A percentile compares a stretch with the other conserved stretches of the same genome.
phyloP scores from a whole-genome alignment of 306 rosid genomes.

The Ochetophila trinervis region DNA sequence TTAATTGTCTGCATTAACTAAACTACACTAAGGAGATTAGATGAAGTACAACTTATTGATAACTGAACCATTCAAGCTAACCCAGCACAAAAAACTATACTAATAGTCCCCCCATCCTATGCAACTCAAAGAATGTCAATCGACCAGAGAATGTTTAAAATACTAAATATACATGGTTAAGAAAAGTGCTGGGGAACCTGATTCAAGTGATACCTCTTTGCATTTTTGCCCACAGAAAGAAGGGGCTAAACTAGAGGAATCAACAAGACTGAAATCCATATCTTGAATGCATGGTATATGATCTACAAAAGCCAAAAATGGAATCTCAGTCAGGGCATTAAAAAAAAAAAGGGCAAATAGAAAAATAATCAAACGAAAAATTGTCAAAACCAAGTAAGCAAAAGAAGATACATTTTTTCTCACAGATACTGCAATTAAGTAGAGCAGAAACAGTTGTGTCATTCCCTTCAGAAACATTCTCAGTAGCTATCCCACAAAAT shows the following conservation, averaged over 20 bases:
- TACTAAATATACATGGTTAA: background rate
- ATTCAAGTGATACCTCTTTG: constrained; percentile 63
- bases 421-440: constrained; percentile 67
- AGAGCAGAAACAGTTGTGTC: constrained; percentile 31
- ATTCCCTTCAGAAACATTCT: constrained; percentile 36
- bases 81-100: background rate
- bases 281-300: constrained; percentile 62
- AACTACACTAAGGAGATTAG: background rate
- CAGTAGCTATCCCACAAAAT: constrained; percentile 65
- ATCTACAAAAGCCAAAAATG: constrained; percentile 43
- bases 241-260: constrained; percentile 28
- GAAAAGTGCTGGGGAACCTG: background rate
- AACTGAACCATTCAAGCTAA: background rate
- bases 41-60: background rate
- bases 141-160: background rate
- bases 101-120: background rate
- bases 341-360: constrained; percentile 16
- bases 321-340: constrained; percentile 21
- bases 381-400: background rate
- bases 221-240: constrained; percentile 79
- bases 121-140: background rate
- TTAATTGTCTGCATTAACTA: background rate
- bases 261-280: constrained; percentile 36
- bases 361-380: background rate
- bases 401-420: constrained; percentile 69